A percentile compares a stretch with the other conserved stretches of the same genome.
Conservation (phyloP, 2,329 filamentous ascomycete species). For the Orbilia oligospora region DNA sequence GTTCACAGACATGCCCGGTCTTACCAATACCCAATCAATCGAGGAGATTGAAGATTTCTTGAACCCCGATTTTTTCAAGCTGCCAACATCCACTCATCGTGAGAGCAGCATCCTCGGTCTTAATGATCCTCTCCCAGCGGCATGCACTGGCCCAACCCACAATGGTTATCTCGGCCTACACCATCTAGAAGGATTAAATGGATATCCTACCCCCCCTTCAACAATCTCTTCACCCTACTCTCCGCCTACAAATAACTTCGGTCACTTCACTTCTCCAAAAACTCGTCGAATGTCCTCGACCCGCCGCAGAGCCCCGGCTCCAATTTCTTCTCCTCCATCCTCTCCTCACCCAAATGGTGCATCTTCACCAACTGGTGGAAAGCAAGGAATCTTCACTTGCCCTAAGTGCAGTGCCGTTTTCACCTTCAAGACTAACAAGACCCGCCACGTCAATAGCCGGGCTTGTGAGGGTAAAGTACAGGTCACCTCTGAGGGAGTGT, state of each 20-base stretch:
- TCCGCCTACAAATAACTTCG: conserved; percentile 39
- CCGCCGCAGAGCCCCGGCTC: conserved; percentile 24
- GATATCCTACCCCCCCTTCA: conserved; percentile 56
- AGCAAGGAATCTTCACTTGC: conserved; percentile 53
- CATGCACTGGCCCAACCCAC: conserved; percentile 27
- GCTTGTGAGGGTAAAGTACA: conserved; percentile 44
- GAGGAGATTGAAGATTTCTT: conserved; percentile 52
- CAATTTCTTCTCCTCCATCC: conserved; percentile 38
- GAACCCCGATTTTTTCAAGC: conserved; percentile 54
- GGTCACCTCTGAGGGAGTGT: conserved; percentile 26
- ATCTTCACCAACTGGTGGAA: conserved; percentile 57
- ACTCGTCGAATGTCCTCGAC: conserved; percentile 19
- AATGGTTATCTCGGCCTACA: conserved; percentile 23
- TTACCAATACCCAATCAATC: conserved; percentile 30
- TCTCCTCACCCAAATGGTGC: conserved; percentile 45
- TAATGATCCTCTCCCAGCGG: conserved; percentile 31
- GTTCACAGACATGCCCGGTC: conserved; percentile 39
- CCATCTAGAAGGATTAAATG: conserved; percentile 20
- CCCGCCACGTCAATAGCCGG: conserved; percentile 54
- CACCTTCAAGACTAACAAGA: conserved; percentile 60
- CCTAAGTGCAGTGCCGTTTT: conserved; percentile 53
- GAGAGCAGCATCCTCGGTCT: conserved; percentile 46
- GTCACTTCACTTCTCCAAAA: not conserved
- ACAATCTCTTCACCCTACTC: conserved; percentile 55
- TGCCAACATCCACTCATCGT: conserved; percentile 30